A percentile compares a stretch with the other conserved stretches of the same genome.
phyloP scores from a whole-genome alignment of 768 basidiomycete species.

The Crassisporium funariophilum region DNA sequence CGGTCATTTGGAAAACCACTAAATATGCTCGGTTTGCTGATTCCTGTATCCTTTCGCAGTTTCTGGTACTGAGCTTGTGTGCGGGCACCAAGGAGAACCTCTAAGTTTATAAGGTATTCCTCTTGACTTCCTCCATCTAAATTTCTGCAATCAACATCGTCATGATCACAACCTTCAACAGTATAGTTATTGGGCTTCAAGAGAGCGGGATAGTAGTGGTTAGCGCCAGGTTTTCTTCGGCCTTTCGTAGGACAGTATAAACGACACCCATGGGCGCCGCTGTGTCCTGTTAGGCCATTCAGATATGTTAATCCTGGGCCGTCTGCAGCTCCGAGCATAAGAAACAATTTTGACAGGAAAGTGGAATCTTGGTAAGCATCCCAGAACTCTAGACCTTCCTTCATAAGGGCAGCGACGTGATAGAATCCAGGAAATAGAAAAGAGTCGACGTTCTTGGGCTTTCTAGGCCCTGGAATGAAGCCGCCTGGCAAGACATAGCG shows the following conservation, averaged over 20 bases:
- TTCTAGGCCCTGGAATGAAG: slow-evolving; percentile 39
- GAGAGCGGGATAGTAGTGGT: slow-evolving; percentile 36
- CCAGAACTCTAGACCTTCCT: neutral
- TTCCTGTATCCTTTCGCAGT: slow-evolving; percentile 28
- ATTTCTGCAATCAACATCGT: slow-evolving; percentile 15
- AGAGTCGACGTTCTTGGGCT: slow-evolving; percentile 33
- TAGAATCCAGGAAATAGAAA: slow-evolving; percentile 34
- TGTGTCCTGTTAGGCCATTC: too few species aligned
- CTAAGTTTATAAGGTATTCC: slow-evolving; percentile 15
- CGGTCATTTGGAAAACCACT: slow-evolving; percentile 20
- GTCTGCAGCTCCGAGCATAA: neutral
- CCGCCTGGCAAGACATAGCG: slow-evolving; percentile 32
- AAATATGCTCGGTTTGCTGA: slow-evolving; percentile 34
- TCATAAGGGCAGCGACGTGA: neutral
- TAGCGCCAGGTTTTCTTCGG: slow-evolving; percentile 23
- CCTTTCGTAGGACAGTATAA: too few species aligned
- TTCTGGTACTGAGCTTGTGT: slow-evolving; percentile 19
- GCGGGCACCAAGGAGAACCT: slow-evolving; percentile 10
- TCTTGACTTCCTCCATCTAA: neutral
- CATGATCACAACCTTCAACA: slow-evolving; percentile 24
- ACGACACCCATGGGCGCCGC: too few species aligned
- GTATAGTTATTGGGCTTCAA: slow-evolving; percentile 25
- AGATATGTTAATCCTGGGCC: too few species aligned
- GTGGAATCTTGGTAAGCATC: neutral
- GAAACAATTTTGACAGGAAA: neutral